Evolutionary conservation across 2,329 filamentous ascomycete species (phyloP), one percentile per base, ranked within the genome.

Genomic region (Alternaria panax): DNA sequence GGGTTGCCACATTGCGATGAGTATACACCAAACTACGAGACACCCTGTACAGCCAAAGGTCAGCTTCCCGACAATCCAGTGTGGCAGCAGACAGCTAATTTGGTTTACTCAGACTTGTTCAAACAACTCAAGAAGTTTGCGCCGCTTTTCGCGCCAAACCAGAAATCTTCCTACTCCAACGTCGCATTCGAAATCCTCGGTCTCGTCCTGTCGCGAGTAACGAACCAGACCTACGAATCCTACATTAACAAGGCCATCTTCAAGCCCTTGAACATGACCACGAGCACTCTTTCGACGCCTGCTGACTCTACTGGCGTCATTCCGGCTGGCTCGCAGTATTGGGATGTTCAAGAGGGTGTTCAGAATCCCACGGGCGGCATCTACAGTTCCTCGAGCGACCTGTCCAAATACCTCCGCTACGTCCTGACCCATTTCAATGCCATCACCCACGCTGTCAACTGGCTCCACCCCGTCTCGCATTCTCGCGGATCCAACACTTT

Each of bases 341-440:
- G 79, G 79, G 80, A 77, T 51, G 66, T 79, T 1, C 75, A 82
- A 14, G 70, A 74, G 48, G 80, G 81, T 2, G 70, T 82, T 1
- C 77, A 81, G 51, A 76, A 71, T 16, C 81, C 81, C 3, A 80
- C 80, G 0, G 81, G 81, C 8, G 81, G 80, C 2, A 76, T 83
- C 28, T 83, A 81, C 70, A 76, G 72, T 38, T 77, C 76, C 1
- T 70, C 78, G 5, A 62, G 54, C 1, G 81, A 83, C 46, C 63
- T 83, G 57, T 80, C 76, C n/a, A 79, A 75, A 20, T 83, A 76
- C 54, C 66, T 83, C 0, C 77, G 81, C 18, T 80, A 81, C 53
- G 63, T 82, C 7, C 64, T 84, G 20, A 76, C 71, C 0, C 74
- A 80, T 40, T 76, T 78, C 71, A 82, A 82, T 50, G 69, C 71